phyloP scores from a whole-genome alignment of 257 asterid genomes.

The Solanum chaucha region DNA sequence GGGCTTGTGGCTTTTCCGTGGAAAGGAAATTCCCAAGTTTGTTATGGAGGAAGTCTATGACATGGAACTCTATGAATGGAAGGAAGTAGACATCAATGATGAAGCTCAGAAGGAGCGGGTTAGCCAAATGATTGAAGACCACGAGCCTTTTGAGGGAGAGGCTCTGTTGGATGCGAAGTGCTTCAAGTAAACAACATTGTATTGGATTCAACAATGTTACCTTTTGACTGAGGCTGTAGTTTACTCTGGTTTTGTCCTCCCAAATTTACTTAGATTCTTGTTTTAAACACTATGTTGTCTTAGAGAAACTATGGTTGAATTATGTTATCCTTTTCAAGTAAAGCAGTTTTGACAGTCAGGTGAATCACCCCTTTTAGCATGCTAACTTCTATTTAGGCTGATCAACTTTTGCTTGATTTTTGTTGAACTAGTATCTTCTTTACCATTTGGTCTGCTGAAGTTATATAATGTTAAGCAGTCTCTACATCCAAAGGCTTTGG shows the following conservation, averaged over 20 bases:
- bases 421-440: background rate
- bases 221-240: background rate
- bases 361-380: background rate
- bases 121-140: background rate
- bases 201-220: background rate
- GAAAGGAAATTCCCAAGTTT: background rate
- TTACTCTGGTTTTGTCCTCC: background rate
- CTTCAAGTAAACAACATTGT: background rate
- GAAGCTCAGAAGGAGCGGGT: background rate
- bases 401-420: background rate
- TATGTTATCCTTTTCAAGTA: background rate
- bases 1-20: background rate
- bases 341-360: background rate
- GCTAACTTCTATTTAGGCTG: background rate
- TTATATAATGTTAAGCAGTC: background rate
- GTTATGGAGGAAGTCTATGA: background rate
- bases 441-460: background rate
- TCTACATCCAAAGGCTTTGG: background rate
- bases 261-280: background rate
- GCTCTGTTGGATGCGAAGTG: background rate
- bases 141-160: background rate
- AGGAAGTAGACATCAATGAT: background rate
- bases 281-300: background rate
- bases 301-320: background rate
- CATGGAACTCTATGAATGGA: background rate